These are phyloP conservation scores for Epichloe hybrida DNA, from an alignment of 2,329 filamentous ascomycete genomes.

Conservation along the genomic window DNA sequence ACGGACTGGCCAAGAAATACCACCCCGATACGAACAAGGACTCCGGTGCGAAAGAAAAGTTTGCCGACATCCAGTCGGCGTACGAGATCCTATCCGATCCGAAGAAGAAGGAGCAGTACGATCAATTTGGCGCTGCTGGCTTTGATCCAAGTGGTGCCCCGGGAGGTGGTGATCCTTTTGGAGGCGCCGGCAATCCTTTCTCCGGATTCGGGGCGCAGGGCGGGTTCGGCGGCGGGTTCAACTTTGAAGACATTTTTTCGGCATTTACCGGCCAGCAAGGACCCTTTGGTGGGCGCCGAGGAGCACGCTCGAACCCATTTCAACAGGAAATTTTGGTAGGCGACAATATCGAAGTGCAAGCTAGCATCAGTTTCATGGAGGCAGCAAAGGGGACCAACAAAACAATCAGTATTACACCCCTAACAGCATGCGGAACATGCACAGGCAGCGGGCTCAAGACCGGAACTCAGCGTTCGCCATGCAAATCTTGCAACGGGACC, in stretches of 20 bases:
- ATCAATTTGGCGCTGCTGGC: slow-evolving; percentile 76
- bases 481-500: slow-evolving; percentile 71
- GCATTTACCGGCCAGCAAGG: slow-evolving; percentile 55
- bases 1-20: slow-evolving; percentile 91
- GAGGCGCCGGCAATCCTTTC: slow-evolving; percentile 52
- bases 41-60: slow-evolving; percentile 81
- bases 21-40: slow-evolving; percentile 99
- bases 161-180: slow-evolving; percentile 47
- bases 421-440: slow-evolving; percentile 72
- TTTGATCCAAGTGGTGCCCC: slow-evolving; percentile 65
- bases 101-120: slow-evolving; percentile 84
- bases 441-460: slow-evolving; percentile 71
- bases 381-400: slow-evolving; percentile 84
- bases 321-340: slow-evolving; percentile 74
- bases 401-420: slow-evolving; percentile 73
- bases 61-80: slow-evolving; percentile 80
- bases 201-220: slow-evolving; percentile 36
- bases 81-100: slow-evolving; percentile 90
- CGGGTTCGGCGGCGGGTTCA: slow-evolving; percentile 72
- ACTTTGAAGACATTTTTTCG: slow-evolving; percentile 90
- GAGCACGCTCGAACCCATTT: slow-evolving; percentile 50
- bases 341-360: slow-evolving; percentile 89
- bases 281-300: slow-evolving; percentile 39
- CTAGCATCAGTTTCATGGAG: slow-evolving; percentile 89
- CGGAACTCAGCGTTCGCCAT: slow-evolving; percentile 59